phyloP scores from a whole-genome alignment of 331 rosid species.

The Saraca asoca region DNA sequence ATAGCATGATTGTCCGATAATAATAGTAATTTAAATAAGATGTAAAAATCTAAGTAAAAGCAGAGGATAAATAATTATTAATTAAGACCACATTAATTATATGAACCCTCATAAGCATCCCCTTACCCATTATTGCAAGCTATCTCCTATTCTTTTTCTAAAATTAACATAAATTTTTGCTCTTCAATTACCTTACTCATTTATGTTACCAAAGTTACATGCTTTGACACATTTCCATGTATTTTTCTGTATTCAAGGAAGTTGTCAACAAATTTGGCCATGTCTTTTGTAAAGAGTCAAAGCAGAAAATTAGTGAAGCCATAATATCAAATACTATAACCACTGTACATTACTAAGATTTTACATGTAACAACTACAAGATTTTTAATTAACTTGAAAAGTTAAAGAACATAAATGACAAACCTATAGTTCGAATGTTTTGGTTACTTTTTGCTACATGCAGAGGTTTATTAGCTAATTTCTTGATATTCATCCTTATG shows the following conservation, averaged over 20 bases:
- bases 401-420: constrained; percentile 41
- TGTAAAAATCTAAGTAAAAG: too few species aligned
- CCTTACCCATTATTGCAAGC: constrained; percentile 96
- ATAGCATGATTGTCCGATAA: too few species aligned
- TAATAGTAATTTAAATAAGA: too few species aligned
- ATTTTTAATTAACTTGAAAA: constrained; percentile 19
- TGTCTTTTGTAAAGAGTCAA: constrained; percentile 72
- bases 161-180: constrained; percentile 85
- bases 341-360: background rate
- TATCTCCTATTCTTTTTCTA: constrained; percentile 92
- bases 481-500: constrained; percentile 94
- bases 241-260: constrained; percentile 95
- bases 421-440: constrained; percentile 94
- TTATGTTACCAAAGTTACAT: constrained; percentile 90
- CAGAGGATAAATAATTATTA: too few species aligned
- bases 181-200: constrained; percentile 89
- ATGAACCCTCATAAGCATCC: constrained; percentile 88
- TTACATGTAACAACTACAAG: constrained; percentile 12
- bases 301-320: constrained; percentile 18
- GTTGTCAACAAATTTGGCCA: constrained; percentile 95
- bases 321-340: too few species aligned
- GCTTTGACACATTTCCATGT: constrained; percentile 98
- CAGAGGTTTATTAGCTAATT: constrained; percentile 88
- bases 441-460: constrained; percentile 80
- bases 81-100: constrained; percentile 9